Percentiles rank a stretch among this genome's conserved stretches.
Evolutionary conservation across 2,329 filamentous ascomycete species (phyloP).

Genomic region (Curvularia lunata): DNA sequence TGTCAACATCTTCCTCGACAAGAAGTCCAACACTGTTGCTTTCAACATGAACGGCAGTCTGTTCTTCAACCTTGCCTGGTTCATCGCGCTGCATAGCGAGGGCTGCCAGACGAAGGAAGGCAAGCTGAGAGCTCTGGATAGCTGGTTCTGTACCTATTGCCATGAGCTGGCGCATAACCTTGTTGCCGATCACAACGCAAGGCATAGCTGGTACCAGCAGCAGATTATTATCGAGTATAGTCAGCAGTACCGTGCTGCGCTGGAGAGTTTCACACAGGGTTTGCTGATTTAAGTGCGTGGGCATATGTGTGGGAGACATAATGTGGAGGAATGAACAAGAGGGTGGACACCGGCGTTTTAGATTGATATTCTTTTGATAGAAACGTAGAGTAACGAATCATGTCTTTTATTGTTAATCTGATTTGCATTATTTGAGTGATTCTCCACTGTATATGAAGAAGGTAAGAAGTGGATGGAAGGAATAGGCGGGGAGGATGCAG

Average conservation of each 20-base stretch:
- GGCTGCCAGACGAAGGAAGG: conserved; percentile 36
- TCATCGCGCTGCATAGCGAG: conserved; percentile 72
- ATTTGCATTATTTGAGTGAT: not conserved
- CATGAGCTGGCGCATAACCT: conserved; percentile 97
- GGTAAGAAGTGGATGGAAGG: not conserved
- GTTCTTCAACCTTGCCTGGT: conserved; percentile 94
- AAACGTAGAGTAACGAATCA: not conserved
- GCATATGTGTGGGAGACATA: not conserved
- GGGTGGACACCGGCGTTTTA: not conserved
- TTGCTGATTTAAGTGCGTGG: conserved; percentile 16
- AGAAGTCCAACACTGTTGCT: conserved; percentile 79
- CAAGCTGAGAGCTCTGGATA: conserved; percentile 63
- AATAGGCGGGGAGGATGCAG: not conserved
- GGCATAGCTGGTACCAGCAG: conserved; percentile 48
- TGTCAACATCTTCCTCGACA: conserved; percentile 88
- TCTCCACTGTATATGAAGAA: not conserved
- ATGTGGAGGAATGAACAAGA: not conserved
- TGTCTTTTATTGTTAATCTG: not conserved
- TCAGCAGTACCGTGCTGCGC: conserved; percentile 37
- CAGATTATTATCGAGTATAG: conserved; percentile 49
- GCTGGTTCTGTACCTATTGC: conserved; percentile 94
- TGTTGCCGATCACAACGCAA: conserved; percentile 68
- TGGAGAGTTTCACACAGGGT: conserved; percentile 34
- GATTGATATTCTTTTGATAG: not conserved
- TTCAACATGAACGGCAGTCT: conserved; percentile 89